phyloP scores from a whole-genome alignment of 2,329 filamentous ascomycete species.

The Bipolaris sorokiniana region DNA sequence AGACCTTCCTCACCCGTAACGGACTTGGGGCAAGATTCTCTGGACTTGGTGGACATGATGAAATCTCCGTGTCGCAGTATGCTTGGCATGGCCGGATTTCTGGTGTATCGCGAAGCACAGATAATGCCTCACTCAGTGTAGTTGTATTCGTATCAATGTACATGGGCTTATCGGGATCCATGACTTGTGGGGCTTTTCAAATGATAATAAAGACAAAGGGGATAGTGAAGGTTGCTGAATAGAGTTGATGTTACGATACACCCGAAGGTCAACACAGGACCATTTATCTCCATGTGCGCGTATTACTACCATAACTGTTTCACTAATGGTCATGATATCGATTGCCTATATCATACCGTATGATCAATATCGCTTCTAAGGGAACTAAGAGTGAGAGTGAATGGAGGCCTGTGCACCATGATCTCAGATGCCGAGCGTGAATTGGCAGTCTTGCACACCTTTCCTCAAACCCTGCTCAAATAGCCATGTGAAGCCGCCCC shows the following conservation, averaged over 20 bases:
- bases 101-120: not conserved
- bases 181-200: not conserved
- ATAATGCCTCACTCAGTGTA: conserved; percentile 6
- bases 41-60: conserved; percentile 26
- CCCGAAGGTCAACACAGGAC: not conserved
- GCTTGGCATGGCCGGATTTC: conserved; percentile 23
- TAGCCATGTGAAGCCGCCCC: conserved; percentile 57
- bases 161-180: not conserved
- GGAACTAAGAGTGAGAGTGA: conserved; percentile 2
- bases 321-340: not conserved
- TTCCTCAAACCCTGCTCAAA: conserved; percentile 58
- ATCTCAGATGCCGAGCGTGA: conserved; percentile 26
- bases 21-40: conserved; percentile 17
- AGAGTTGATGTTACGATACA: conserved; percentile 4
- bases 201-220: not conserved
- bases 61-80: conserved; percentile 29
- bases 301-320: not conserved
- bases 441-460: conserved; percentile 53
- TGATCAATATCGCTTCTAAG: not conserved
- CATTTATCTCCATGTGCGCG: not conserved
- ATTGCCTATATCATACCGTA: conserved; percentile 3
- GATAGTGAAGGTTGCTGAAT: not conserved
- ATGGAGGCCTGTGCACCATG: not conserved
- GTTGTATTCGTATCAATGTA: not conserved
- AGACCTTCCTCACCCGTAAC: not conserved